Evolutionary conservation across 2,329 filamentous ascomycete species (phyloP), one percentile per base, ranked within the genome.

Genomic region (Trichoderma asperellum): DNA sequence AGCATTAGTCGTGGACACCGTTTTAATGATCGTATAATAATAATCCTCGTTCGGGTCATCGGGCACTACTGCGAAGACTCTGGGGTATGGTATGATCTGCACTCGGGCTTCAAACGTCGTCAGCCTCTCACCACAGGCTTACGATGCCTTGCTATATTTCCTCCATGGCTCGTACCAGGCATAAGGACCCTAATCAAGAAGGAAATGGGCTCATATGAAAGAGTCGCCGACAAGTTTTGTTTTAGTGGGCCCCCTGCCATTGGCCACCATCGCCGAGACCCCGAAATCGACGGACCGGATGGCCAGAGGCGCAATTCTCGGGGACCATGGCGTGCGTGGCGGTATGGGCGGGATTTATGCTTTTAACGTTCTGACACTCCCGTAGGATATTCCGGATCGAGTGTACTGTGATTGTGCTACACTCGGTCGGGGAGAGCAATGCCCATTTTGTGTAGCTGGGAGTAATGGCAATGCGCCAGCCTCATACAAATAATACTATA

Each of bases 291-390:
- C 56, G 64, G 43, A 52, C 37, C 57, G 58, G 49, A 35, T 43
- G 11, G 35, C 37, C 34, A 47, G 68, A 68, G 34, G 56, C 65
- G 63, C 57, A 68, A 70, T 70, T 68, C 24, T 70, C 68, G 68
- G 68, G 56, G 68, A 70, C 64, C 63, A 70, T 70, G 68, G 63
- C 68, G 68, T 68, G 68, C 68, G 68, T 53, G 66, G 47, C 57
- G 66, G 43, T 47, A 64, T 21, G 62, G 27, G 37, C 53, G 62
- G 53, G 37, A 57, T 57, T 35, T 47, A 37, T 32, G 12, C 14
- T 21, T 34, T 21, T 62, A 66, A 58, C 37, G 53, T 58, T 66
- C 55, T 57, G 63, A 66, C 37, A 43, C 12, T 27, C 12, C 29
- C 55, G 40, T n/a, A 5, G 12, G 21, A 12, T 14, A 10, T 64